Base-by-base conservation (phyloP, 108 stramenopile species). In the Phaeodactylum tricornutum region DNA sequence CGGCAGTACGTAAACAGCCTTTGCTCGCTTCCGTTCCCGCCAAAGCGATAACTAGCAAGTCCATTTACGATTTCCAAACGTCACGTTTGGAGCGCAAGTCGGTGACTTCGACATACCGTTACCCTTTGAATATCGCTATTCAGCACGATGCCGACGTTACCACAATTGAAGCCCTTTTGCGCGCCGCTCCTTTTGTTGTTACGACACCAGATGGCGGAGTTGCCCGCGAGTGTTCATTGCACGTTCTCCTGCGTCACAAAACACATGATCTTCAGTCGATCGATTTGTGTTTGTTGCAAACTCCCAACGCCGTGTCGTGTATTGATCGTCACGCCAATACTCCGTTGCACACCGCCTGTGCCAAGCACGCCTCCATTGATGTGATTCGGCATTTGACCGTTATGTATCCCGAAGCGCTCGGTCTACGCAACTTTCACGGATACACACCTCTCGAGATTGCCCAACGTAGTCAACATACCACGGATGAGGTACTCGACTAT, bases 341-440 rank as follows among this genome's bases (percentile, higher is more conserved):
- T 21, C 83, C 79, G 3, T 57, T 84, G 29, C 83, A 84, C 49
- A 50, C 75, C 28, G 83, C 83, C 2, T 84, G 79, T 53, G 77
- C 74, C 24, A 80, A 78, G 76, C 74, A 71, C 25, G 79, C 78
- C 17, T 78, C 83, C 0, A 27, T 61, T 11, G 71, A 54, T 11
- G 74, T 80, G 21, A 51, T 84, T 14, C n/a, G 21, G 21, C 45
- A 46, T 14, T 20, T 46, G n/a, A 14, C 14, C 25, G 28, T 46
- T 24, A n/a, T 46, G 6, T 46, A 46, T 46, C 45, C 45, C 5
- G 17, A n/a, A 14, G 7, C 45, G 5, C 22, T 46, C 8, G 4
- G 14, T 4, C 17, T 8, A 6, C n/a, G 21, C 5, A 46, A 46
- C 22, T 20, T n/a, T 20, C 21, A 26, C n/a, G 22, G 25, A 24